These are phyloP conservation scores for Diaporthe nobilis DNA, from an alignment of 2,329 filamentous ascomycete species.

Conservation along the genomic window DNA sequence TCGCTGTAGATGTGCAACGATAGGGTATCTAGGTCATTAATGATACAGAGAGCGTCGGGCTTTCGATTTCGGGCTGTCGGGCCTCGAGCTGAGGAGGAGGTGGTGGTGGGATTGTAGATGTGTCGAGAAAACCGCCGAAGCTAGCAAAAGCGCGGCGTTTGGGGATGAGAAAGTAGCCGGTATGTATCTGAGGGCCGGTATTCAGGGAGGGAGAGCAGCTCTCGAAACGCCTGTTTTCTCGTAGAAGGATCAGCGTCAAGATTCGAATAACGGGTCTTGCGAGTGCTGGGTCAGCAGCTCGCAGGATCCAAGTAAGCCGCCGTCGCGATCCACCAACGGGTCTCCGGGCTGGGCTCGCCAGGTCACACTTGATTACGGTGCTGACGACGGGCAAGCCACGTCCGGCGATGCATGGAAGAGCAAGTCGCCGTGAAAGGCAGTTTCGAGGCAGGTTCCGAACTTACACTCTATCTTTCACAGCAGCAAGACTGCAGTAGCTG, in stretches of 20 bases:
- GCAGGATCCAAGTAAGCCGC: slow-evolving; percentile 11
- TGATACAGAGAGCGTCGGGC: slow-evolving; percentile 42
- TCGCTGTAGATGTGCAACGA: slow-evolving; percentile 16
- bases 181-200: not conserved
- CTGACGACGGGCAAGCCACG: not conserved
- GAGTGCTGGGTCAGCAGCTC: slow-evolving; percentile 9
- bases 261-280: slow-evolving; percentile 19
- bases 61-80: slow-evolving; percentile 14
- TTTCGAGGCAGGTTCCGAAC: not conserved
- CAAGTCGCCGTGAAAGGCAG: too few species aligned
- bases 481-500: not conserved
- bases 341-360: not conserved
- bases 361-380: not conserved
- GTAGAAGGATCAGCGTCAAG: slow-evolving; percentile 22
- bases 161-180: slow-evolving; percentile 15
- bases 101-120: not conserved
- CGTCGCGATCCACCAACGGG: slow-evolving; percentile 9
- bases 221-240: slow-evolving; percentile 31
- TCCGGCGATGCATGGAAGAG: not conserved
- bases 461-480: slow-evolving; percentile 26
- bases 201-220: slow-evolving; percentile 2
- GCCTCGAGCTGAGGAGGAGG: slow-evolving; percentile 16
- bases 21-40: slow-evolving; percentile 47
- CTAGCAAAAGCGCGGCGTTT: slow-evolving; percentile 42
- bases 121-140: slow-evolving; percentile 37